Evolutionary conservation across 345 rosid species (phyloP).

Genomic region (Salix suchowensis): DNA sequence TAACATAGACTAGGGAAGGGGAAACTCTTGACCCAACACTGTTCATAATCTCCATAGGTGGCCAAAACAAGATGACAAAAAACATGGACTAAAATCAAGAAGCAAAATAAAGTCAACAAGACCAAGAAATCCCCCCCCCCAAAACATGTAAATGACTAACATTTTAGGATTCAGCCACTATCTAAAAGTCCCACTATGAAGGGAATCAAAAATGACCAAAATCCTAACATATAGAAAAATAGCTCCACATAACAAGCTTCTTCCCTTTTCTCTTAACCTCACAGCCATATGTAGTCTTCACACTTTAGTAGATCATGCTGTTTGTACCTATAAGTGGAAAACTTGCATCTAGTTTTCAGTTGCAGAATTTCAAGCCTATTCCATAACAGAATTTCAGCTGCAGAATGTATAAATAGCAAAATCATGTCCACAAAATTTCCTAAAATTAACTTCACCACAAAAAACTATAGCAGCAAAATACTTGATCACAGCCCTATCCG

Average conservation of each 20-base stretch:
- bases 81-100: too few species aligned
- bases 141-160: background rate
- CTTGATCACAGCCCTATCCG: background rate
- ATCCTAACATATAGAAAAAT: background rate
- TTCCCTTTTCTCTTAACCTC: background rate
- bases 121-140: too few species aligned
- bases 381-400: background rate
- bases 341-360: background rate
- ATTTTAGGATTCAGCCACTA: background rate
- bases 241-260: background rate
- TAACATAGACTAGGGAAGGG: background rate
- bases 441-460: background rate
- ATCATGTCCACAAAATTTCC: background rate
- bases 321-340: background rate
- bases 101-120: too few species aligned
- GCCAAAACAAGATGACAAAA: too few species aligned
- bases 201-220: background rate
- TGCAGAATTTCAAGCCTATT: background rate
- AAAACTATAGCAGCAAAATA: background rate
- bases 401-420: background rate
- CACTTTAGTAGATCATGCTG: conserved; percentile 3
- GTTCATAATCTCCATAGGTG: too few species aligned
- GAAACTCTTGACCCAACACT: background rate
- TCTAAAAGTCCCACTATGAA: background rate
- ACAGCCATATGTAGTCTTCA: background rate